phyloP scores from a whole-genome alignment of 1,284 basidiomycete species.

The Xerocomus amazonicus region DNA sequence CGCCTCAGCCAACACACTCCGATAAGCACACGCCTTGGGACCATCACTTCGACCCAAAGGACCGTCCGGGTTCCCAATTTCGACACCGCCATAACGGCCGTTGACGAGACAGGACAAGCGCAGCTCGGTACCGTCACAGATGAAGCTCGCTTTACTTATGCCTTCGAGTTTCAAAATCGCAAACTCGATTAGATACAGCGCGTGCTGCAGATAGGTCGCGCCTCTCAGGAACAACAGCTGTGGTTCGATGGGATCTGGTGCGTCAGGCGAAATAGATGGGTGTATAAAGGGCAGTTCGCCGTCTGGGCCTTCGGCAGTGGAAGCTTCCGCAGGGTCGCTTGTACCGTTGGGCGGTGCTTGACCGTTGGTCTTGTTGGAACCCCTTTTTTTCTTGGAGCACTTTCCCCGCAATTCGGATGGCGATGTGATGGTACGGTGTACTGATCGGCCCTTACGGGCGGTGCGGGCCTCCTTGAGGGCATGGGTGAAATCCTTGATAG shows the following conservation, averaged over 20 bases:
- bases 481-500: constrained; percentile 72
- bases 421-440: constrained; percentile 43
- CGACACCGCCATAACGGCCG: constrained; percentile 71
- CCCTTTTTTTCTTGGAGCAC: constrained; percentile 50
- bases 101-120: constrained; percentile 68
- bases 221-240: constrained; percentile 80
- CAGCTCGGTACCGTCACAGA: constrained; percentile 63
- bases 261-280: constrained; percentile 64
- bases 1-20: constrained; percentile 47
- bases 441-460: constrained; percentile 55
- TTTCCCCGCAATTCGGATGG: constrained; percentile 44
- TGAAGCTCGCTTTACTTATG: constrained; percentile 50
- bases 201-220: constrained; percentile 73
- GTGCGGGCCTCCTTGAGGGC: constrained; percentile 72
- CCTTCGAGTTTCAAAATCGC: constrained; percentile 66
- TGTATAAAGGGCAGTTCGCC: constrained; percentile 53
- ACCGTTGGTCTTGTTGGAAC: constrained; percentile 44
- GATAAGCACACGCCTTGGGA: constrained; percentile 61
- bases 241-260: constrained; percentile 77
- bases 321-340: constrained; percentile 43
- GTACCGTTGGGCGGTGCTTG: constrained; percentile 65
- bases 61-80: constrained; percentile 71
- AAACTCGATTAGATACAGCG: constrained; percentile 66
- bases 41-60: constrained; percentile 60
- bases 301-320: constrained; percentile 44